Conservation (phyloP, 805 yeast species). For the Yamadazyma sp. region DNA sequence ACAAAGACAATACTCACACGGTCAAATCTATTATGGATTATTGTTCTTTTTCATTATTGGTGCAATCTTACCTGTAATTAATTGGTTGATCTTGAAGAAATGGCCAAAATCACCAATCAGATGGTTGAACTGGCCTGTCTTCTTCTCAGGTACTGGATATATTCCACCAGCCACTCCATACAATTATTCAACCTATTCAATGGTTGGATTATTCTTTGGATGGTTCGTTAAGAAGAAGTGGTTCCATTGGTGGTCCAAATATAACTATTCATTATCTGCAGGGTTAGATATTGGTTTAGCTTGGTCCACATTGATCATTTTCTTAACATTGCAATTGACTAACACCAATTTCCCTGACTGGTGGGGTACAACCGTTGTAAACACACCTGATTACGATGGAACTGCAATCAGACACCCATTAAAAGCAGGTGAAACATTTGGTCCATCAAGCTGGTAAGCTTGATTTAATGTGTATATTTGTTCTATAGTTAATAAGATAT, state of each 20-base stretch:
- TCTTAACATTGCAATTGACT: conserved; percentile 26
- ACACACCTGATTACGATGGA: conserved; percentile 32
- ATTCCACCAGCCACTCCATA: conserved; percentile 77
- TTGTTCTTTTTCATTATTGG: conserved; percentile 41
- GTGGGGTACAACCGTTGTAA: conserved; percentile 64
- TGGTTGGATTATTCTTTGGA: conserved; percentile 28
- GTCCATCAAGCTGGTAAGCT: conserved; percentile 48
- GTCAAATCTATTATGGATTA: conserved; percentile 23
- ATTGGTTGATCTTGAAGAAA: conserved; percentile 38
- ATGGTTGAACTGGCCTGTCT: conserved; percentile 22
- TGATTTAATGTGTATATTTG: too few relatives aligned
- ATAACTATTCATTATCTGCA: conserved; percentile 44
- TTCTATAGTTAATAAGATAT: too few relatives aligned
- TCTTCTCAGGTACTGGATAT: conserved; percentile 49
- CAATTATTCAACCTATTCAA: conserved; percentile 56
- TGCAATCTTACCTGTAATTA: conserved; percentile 31
- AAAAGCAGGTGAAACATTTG: conserved; percentile 43
- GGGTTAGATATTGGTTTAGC: conserved; percentile 46
- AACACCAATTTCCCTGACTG: conserved; percentile 33
- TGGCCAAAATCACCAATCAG: conserved; percentile 30
- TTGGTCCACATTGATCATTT: conserved; percentile 36
- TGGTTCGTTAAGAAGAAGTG: conserved; percentile 37
- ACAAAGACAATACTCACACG: conserved; percentile 16
- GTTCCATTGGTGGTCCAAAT: conserved; percentile 39
- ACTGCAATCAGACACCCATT: conserved; percentile 24